Evolutionary conservation across 441 rosid species (phyloP), one percentile per base, ranked within the genome.

Genomic region (Metrosideros polymorpha): DNA sequence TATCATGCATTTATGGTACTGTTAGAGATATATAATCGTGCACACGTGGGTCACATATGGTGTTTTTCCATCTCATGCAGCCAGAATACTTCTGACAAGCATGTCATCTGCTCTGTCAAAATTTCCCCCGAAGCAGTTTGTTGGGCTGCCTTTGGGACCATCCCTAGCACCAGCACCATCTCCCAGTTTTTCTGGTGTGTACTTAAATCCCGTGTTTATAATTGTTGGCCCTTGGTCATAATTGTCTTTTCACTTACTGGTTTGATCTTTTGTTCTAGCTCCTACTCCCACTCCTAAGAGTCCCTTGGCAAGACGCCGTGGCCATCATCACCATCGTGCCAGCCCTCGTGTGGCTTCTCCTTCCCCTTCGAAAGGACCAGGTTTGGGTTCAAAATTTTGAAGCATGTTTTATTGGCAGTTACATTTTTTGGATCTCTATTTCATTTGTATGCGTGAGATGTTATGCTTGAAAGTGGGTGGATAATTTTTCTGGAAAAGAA

Each of bases 291-390:
- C 86, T 85, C 95, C 96, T 83, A 86, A 75, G 29, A 83, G 87
- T 91, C 91, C 92, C 42, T 82, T 87, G 71, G 92, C 89, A 86
- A 93, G 91, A 87, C 93, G 47, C 75, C 92, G 83, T 84, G 96
- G 90, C 88, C 98, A 87, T 87, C 98, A 57, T 86, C 95, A 66
- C 89, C 96, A 51, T 55, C 84, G 85, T 84, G 85, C 86, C 83
- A 92, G 90, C 87, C 95, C 95, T 85, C 88, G n/a, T 86, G 90
- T 76, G 43, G 88, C 89, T 86, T 93, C 98, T 89, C 96, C 96
- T 43, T 89, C 96, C 43, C 98, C 99, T 90, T 91, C 95, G 13
- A 91, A 92, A 77, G 92, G 88, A 53, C 94, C 88, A 87, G 93
- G 99, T 96, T 57, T 86, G 75, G 53, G 76, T 35, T 19, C 6